Conservation (phyloP, 192 early-diverging fungal species). For the Coemansia sp. region DNA sequence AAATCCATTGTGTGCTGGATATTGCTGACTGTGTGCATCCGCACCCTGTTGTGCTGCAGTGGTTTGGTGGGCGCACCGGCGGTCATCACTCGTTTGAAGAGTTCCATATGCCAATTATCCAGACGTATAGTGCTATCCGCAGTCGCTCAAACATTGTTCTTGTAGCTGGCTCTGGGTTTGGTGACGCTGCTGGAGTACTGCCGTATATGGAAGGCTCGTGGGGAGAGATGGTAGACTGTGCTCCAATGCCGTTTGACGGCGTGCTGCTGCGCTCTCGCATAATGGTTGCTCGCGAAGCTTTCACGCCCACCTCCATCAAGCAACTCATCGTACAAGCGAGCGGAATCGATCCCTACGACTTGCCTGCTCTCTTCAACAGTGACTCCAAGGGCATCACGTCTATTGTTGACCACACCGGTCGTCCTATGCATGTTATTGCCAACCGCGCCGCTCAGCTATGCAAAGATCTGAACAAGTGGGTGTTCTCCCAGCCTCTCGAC, state of each 20-base stretch:
- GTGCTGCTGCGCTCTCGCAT: conserved; percentile 87
- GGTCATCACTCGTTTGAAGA: conserved; percentile 95
- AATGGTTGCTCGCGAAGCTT: conserved; percentile 83
- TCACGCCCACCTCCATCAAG: conserved; percentile 71
- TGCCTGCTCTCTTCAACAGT: conserved; percentile 79
- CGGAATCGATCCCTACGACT: conserved; percentile 70
- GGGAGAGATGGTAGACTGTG: conserved; percentile 69
- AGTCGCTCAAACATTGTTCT: conserved; percentile 77
- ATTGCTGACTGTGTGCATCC: conserved; percentile 78
- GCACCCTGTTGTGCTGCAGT: conserved; percentile 84
- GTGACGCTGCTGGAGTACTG: conserved; percentile 76
- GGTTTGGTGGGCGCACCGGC: conserved; percentile 94
- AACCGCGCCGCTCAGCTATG: conserved; percentile 86
- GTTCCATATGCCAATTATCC: conserved; percentile 83
- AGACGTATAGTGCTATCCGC: conserved; percentile 85
- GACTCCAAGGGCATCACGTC: conserved; percentile 90
- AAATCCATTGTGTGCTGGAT: conserved; percentile 72
- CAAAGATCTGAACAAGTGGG: conserved; percentile 84
- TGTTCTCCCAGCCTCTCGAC: conserved; percentile 80
- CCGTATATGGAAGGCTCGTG: conserved; percentile 90
- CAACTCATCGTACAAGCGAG: conserved; percentile 79
- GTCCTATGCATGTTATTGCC: conserved; percentile 89
- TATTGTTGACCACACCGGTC: conserved; percentile 80
- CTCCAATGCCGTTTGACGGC: conserved; percentile 93
- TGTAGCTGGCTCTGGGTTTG: conserved; percentile 91